phyloP scores from a whole-genome alignment of 148 eudicot genomes.

The Polygonum aviculare region DNA sequence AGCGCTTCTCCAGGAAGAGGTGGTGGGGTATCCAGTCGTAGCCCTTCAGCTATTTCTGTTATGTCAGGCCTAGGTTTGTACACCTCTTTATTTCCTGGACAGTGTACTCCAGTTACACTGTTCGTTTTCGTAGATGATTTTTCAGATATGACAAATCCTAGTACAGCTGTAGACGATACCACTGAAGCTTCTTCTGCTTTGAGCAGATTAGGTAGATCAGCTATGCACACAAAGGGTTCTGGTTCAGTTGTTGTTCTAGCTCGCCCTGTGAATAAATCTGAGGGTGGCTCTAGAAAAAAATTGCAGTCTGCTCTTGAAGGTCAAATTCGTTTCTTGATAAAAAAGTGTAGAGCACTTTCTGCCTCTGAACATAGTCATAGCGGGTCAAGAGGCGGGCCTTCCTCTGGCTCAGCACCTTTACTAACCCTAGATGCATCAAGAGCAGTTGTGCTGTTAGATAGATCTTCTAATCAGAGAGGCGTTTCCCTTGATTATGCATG shows the following conservation, averaged over 20 bases:
- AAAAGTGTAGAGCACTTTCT: slow-evolving; percentile 73
- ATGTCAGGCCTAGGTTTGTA: slow-evolving; percentile 67
- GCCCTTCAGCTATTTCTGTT: slow-evolving; percentile 38
- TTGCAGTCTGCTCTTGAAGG: slow-evolving; percentile 76
- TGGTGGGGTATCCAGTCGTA: slow-evolving; percentile 42
- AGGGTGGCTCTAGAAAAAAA: slow-evolving; percentile 63
- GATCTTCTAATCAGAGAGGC: slow-evolving; percentile 42
- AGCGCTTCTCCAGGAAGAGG: slow-evolving; percentile 72
- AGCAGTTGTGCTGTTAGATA: slow-evolving; percentile 70
- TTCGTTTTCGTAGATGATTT: slow-evolving; percentile 85
- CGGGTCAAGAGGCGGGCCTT: slow-evolving; percentile 56
- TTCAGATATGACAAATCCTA: slow-evolving; percentile 37
- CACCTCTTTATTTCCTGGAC: slow-evolving; percentile 78
- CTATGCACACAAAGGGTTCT: slow-evolving; percentile 42
- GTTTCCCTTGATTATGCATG: slow-evolving; percentile 75
- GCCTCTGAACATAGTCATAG: slow-evolving; percentile 52
- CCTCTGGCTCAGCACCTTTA: slow-evolving; percentile 54
- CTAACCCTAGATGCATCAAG: slow-evolving; percentile 81
- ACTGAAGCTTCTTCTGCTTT: slow-evolving; percentile 34
- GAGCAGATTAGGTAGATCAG: slow-evolving; percentile 39
- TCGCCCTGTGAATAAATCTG: slow-evolving; percentile 61
- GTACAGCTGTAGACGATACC: slow-evolving; percentile 41
- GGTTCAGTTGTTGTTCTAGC: slow-evolving; percentile 74
- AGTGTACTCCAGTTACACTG: slow-evolving; percentile 81
- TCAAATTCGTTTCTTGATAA: slow-evolving; percentile 81